Base-by-base conservation (phyloP, 371 early-diverging fungal species). In the Basidiobolus meristosporus region DNA sequence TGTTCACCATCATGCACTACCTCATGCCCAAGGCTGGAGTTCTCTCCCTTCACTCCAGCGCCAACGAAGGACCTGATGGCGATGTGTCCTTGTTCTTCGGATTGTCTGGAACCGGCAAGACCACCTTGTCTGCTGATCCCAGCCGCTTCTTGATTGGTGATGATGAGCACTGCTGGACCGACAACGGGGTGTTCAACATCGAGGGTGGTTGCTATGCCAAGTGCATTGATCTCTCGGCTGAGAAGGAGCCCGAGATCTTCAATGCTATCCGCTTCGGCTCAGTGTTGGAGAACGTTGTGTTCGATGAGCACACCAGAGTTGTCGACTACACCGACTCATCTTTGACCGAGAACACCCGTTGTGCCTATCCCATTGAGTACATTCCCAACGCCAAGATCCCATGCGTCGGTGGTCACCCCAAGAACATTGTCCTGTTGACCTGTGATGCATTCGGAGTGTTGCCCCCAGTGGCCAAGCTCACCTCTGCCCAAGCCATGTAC, bases 121-220 rank as follows among this genome's bases (percentile, higher is more conserved):
- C 97, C 45, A 96, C 97, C 10, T 72, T 96, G 39, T 85, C 86
- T 7, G 95, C 97, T 20, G 95, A 96, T 51, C 90, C 91, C 17
- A 77, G 70, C 53, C 86, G 97, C 41, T 57, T 60, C 48, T 65
- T 96, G 47, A 93, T 96, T 57, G 97, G 97, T 60, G 97, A 96
- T 61, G 97, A 96, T 58, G 97, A 96, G 63, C 97, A 96, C 64
- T 92, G 93, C 66, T 96, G 97, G 95, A 77, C 80, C 18, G 87
- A 92, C 47, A 65, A 79, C 37, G 95, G 95, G 48, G 64, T 91
- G 43, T 96, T 96, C 79, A 93, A 85, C 62, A 91, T 96, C 53
- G 97, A 96, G 67, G 97, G 97, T 45, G 97, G 97, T 19, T 96
- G 97, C 63, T 96, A 96, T 55, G 97, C 97, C 54, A 96, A 96